Percentiles rank a stretch among this genome's conserved stretches.
Conservation (phyloP, 257 asterid species). For the Salvia rosmarinus region DNA sequence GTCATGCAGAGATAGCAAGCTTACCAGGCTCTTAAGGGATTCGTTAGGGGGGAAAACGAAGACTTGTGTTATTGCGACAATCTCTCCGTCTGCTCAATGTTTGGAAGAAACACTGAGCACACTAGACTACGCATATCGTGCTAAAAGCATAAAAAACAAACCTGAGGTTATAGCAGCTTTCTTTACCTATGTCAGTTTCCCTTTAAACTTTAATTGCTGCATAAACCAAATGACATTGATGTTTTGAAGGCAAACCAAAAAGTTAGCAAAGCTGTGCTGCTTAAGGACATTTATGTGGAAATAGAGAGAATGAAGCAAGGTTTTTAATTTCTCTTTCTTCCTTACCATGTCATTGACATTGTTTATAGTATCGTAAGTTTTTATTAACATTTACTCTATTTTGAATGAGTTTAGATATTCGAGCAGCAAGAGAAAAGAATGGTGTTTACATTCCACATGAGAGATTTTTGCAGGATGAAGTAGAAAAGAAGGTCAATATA, state of each 20-base stretch:
- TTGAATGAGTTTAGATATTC: slow-evolving; percentile 57
- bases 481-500: slow-evolving; percentile 68
- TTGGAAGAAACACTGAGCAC: slow-evolving; percentile 87
- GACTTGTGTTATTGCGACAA: slow-evolving; percentile 84
- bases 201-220: not conserved
- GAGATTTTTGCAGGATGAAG: slow-evolving; percentile 80
- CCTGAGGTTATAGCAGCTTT: slow-evolving; percentile 59
- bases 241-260: slow-evolving; percentile 76
- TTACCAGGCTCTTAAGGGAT: slow-evolving; percentile 81
- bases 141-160: slow-evolving; percentile 83
- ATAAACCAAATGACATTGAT: slow-evolving; percentile 41
- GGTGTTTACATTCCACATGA: slow-evolving; percentile 88
- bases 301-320: slow-evolving; percentile 91
- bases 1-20: slow-evolving; percentile 77
- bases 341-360: slow-evolving; percentile 4
- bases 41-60: slow-evolving; percentile 89
- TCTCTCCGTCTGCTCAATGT: slow-evolving; percentile 73
- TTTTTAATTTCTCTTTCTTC: slow-evolving; percentile 27
- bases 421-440: slow-evolving; percentile 87
- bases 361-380: slow-evolving; percentile 3
- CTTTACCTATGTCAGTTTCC: slow-evolving; percentile 11
- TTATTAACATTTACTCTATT: not conserved
- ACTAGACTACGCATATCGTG: slow-evolving; percentile 82
- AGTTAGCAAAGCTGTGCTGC: slow-evolving; percentile 69
- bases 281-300: slow-evolving; percentile 75